These are phyloP conservation scores for Leptographium procerum DNA, from an alignment of 2,329 filamentous ascomycete species.

Conservation along the genomic window DNA sequence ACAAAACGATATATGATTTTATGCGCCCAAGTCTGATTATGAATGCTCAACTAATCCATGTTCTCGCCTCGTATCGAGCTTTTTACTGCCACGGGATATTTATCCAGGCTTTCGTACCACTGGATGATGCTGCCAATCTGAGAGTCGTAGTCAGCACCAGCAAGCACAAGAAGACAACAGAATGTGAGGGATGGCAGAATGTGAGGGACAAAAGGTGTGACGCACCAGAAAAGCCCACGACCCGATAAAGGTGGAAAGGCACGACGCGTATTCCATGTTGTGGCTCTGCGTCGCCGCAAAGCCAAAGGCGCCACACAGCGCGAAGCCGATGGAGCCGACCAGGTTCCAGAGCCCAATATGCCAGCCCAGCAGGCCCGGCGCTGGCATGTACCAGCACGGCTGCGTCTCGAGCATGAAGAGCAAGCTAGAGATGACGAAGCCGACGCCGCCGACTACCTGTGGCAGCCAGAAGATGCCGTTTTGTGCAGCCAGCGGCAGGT, in stretches of 20 bases:
- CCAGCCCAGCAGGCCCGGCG: constrained; percentile 47
- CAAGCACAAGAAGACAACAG: not conserved
- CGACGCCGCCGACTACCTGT: constrained; percentile 49
- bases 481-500: constrained; percentile 30
- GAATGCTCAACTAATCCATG: not conserved
- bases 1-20: not conserved
- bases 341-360: constrained; percentile 57
- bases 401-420: constrained; percentile 60
- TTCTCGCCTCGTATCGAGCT: not conserved
- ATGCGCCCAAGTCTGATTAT: not conserved
- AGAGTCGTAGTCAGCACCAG: constrained; percentile 1
- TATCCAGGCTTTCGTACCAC: constrained; percentile 23
- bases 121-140: constrained; percentile 21
- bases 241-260: constrained; percentile 37
- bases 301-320: constrained; percentile 45
- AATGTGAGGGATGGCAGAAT: not conserved
- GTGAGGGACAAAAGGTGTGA: constrained; percentile 4
- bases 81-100: constrained; percentile 18
- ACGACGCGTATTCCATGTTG: constrained; percentile 33
- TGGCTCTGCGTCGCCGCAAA: constrained; percentile 28
- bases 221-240: constrained; percentile 36
- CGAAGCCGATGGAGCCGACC: constrained; percentile 52
- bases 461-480: constrained; percentile 51
- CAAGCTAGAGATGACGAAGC: constrained; percentile 46
- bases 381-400: constrained; percentile 49